Conservation (phyloP, 192 early-diverging fungal genomes). For the Endogone sp. region DNA sequence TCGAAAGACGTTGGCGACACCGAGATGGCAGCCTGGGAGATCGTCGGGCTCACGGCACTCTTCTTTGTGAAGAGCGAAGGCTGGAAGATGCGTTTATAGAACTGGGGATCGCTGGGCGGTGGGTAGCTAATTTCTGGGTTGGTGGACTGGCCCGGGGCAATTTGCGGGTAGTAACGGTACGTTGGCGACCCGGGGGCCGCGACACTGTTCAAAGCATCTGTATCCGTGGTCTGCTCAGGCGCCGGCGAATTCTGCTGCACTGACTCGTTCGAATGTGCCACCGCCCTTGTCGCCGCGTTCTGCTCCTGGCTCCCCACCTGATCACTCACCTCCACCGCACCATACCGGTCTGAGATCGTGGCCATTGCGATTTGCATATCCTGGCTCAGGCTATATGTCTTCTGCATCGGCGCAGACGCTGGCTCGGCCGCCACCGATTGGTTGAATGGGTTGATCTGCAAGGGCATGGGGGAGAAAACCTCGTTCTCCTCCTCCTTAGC, state of each 20-base stretch:
- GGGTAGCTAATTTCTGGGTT: not conserved
- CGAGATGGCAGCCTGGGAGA: not conserved
- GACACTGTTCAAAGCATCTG: no score
- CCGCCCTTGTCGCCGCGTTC: not conserved
- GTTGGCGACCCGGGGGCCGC: not conserved
- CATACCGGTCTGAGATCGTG: not conserved
- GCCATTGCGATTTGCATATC: not conserved
- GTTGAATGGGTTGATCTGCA: not conserved
- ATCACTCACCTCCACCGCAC: not conserved
- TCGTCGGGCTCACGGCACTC: not conserved
- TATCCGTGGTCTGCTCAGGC: no score
- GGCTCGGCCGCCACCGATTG: not conserved
- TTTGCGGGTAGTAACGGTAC: not conserved
- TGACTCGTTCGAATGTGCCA: no score
- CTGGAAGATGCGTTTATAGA: not conserved
- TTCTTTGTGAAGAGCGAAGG: not conserved
- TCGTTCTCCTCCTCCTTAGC: no score
- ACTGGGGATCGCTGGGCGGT: not conserved
- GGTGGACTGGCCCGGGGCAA: no score
- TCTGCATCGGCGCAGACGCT: not conserved
- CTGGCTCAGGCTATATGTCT: not conserved
- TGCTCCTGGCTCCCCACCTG: no score
- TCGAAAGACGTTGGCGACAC: not conserved
- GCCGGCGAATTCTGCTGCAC: no score
- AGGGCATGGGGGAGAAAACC: no score